phyloP scores from a whole-genome alignment of 129 eudicot species.

The Flaveria sonorensis region DNA sequence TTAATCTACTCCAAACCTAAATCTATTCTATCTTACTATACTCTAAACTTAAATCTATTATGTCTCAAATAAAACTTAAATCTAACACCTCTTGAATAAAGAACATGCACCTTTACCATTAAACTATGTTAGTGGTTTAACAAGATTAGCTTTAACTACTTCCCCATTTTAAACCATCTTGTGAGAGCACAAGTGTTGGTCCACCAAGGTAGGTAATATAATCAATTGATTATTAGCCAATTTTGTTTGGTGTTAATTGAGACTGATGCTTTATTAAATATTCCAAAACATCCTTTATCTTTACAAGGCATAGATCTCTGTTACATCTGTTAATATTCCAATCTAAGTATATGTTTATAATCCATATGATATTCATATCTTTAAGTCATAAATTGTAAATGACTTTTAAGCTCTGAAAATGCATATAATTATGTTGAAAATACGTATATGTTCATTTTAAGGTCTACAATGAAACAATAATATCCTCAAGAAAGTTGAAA shows the following conservation, averaged over 20 bases:
- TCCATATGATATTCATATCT: not conserved
- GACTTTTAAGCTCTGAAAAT: not conserved
- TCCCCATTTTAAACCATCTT: not conserved
- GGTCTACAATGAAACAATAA: not conserved
- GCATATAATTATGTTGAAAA: not conserved
- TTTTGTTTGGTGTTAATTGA: conserved; percentile 31
- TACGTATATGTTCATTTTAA: not conserved
- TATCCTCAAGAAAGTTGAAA: not conserved
- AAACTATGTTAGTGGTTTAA: no score
- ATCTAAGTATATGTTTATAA: conserved; percentile 1
- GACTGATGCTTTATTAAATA: conserved; percentile 26
- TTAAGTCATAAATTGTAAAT: not conserved
- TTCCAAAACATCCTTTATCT: not conserved
- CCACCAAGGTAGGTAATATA: conserved; percentile 10
- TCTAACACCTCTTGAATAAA: no score
- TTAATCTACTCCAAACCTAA: no score
- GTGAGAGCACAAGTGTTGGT: not conserved
- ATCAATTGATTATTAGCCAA: conserved; percentile 1
- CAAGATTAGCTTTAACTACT: no score
- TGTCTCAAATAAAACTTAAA: no score
- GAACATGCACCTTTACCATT: no score
- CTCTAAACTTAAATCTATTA: no score
- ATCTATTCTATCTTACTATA: no score
- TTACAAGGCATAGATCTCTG: conserved; percentile 15
- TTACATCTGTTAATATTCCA: conserved; percentile 2